Evolutionary conservation across 139 green algal species (phyloP), one percentile per base, ranked within the genome.

Genomic region (Cymbomonas tetramitiformis): DNA sequence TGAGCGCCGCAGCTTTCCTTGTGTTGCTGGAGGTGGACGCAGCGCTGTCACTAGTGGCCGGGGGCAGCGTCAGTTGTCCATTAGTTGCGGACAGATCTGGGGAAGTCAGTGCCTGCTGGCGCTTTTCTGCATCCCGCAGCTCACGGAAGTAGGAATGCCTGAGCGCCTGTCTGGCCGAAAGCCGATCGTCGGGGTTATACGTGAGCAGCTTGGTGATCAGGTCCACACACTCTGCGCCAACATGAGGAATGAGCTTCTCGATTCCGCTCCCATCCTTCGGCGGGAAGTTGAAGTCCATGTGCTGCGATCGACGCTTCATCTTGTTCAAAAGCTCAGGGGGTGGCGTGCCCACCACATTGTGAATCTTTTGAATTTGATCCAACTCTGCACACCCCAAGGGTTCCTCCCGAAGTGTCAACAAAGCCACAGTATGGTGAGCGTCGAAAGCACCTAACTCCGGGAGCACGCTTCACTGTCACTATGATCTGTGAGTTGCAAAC

Each of bases 291-390:
- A 79, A 77, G 43, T 83, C 70, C 52, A 80, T 77, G 66, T 87
- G 80, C 32, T 68, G 55, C 3, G 56, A 72, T 31, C 69, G 67
- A 23, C 71, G 71, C 74, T 86, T 85, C 61, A 91, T 79, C 56
- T 83, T 83, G 26, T 71, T 69, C 18, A 91, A 72, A 49, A 88
- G 65, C 40, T 86, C 80, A 0, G 75, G 56, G 0, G 80, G 68
- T 10, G 83, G 83, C 29, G 83, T 88, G 48, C 83, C 83, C 7
- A 84, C 58, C 38, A 88, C 76, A 56, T 75, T 77, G 73, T 91
- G 83, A 49, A 91, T 91, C 70, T 83, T 86, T 30, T 83, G 67
- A 51, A 91, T 86, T 64, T 91, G 83, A 48, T 91, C 83, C 26
- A 88, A 63, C 72, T 91, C 83, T n/a, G n/a, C n/a, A n/a, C n/a